These are phyloP conservation scores for Amanita fuliginea DNA, from an alignment of 768 basidiomycete genomes.

Conservation along the genomic window DNA sequence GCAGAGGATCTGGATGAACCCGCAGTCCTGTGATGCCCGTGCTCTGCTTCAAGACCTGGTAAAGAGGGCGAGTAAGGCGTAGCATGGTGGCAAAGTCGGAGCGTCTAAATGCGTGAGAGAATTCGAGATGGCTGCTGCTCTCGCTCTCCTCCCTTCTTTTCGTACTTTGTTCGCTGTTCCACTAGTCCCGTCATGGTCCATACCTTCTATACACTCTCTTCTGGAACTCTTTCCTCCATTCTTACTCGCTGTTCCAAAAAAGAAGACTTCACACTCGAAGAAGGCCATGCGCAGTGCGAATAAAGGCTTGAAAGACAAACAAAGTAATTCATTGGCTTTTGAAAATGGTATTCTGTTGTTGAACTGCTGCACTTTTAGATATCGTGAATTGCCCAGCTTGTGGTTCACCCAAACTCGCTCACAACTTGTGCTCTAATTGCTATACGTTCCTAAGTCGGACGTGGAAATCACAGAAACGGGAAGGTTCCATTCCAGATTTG, in stretches of 20 bases:
- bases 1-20: slow-evolving; percentile 79
- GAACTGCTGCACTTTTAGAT: slow-evolving; percentile 34
- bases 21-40: slow-evolving; percentile 81
- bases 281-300: slow-evolving; percentile 94
- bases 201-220: slow-evolving; percentile 30
- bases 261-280: slow-evolving; percentile 84
- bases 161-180: slow-evolving; percentile 10
- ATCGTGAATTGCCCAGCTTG: slow-evolving; percentile 88
- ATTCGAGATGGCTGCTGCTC: slow-evolving; percentile 24
- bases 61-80: slow-evolving; percentile 62
- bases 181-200: slow-evolving; percentile 21
- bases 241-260: slow-evolving; percentile 89
- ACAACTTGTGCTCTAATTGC: slow-evolving; percentile 78
- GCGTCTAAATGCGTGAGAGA: slow-evolving; percentile 20
- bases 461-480: slow-evolving; percentile 39
- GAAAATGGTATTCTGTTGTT: slow-evolving; percentile 1
- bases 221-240: slow-evolving; percentile 79
- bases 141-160: slow-evolving; percentile 16
- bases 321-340: slow-evolving; percentile 41
- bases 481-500: slow-evolving; percentile 28
- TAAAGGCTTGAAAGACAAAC: slow-evolving; percentile 91
- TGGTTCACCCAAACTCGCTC: slow-evolving; percentile 78
- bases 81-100: slow-evolving; percentile 52
- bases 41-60: slow-evolving; percentile 60
- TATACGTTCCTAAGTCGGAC: slow-evolving; percentile 57